Evolutionary conservation across 306 rosid genomes (phyloP), one percentile per base, ranked within the genome.

Genomic region (Inga leiocalycina): DNA sequence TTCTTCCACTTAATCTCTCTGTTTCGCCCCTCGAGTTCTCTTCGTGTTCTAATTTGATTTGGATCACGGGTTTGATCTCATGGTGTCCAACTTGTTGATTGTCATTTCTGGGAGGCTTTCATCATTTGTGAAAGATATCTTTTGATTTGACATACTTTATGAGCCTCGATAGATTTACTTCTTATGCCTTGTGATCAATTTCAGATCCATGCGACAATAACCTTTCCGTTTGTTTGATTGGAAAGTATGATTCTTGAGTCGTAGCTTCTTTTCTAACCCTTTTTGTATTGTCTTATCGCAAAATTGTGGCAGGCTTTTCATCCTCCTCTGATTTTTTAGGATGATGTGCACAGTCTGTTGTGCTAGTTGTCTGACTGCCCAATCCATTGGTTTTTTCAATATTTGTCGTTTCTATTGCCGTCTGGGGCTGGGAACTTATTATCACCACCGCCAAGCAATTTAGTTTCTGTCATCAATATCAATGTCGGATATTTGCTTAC

Each of bases 401-500:
- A 76, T 64, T 37, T 51, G 64, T 46, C 30, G 41, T 52, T 68
- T 27, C 24, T 3, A 41, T 34, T 46, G 66, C 6, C 22, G 56
- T 61, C 66, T 22, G 34, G 34, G 66, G 66, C 3, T 80, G 79
- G 22, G 74, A 1, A 34, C 20, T 64, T 37, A 22, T 71, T 8
- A 15, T 44, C 12, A 32, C 62, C n/a, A 44, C 13, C 17, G 8
- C n/a, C 44, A 32, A 59, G 10, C 24, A 45, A 12, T 39, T 81
- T 65, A 45, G 39, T 72, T 72, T 52, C 37, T 78, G 67, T 71
- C 14, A 71, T 81, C 48, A 45, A 37, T 51, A n/a, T 77, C 72
- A 52, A 17, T 70, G 44, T 70, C 4, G 79, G 83, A 51, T 65
- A 35, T 74, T 59, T 75, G 37, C 41, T 84, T 79, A 64, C 73